Percentiles rank a stretch among this genome's conserved stretches.
Evolutionary conservation across 768 basidiomycete genomes (phyloP).

Genomic region (Gymnopilus dilepis): DNA sequence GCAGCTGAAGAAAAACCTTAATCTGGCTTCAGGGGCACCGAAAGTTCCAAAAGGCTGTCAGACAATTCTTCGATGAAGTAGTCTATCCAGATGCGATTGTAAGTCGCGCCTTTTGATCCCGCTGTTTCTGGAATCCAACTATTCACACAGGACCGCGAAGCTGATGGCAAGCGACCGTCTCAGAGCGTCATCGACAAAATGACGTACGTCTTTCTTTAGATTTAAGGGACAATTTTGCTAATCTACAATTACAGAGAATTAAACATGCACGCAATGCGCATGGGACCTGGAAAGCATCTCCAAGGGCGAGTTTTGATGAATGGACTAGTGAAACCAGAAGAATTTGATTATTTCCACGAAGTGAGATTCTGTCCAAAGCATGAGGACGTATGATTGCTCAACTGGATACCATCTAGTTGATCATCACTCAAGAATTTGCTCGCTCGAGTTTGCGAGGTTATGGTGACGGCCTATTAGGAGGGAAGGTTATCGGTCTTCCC

Average conservation of each 20-base stretch:
- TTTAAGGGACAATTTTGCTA: not conserved
- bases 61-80: constrained; percentile 75
- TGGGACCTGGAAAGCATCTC: constrained; percentile 94
- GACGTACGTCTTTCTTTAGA: constrained; percentile 69
- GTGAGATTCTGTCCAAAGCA: constrained; percentile 32
- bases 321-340: constrained; percentile 83
- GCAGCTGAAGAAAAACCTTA: constrained; percentile 43
- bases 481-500: constrained; percentile 85
- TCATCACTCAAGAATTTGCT: constrained; percentile 84
- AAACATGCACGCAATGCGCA: constrained; percentile 88
- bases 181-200: constrained; percentile 82
- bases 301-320: constrained; percentile 81
- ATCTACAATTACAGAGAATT: constrained; percentile 47
- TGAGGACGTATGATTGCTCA: not conserved
- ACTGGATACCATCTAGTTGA: constrained; percentile 48
- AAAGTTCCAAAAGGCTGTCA: constrained; percentile 60
- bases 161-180: constrained; percentile 85
- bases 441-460: constrained; percentile 79
- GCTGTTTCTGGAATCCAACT: not conserved
- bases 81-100: constrained; percentile 54
- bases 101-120: not conserved
- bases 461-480: constrained; percentile 82
- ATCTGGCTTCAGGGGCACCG: constrained; percentile 58
- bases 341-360: constrained; percentile 92
- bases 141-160: constrained; percentile 57